A percentile compares a stretch with the other conserved stretches of the same genome.
These are phyloP conservation scores for Plasmodium inui DNA, from an alignment of 169 alveolate species.

Conservation along the genomic window DNA sequence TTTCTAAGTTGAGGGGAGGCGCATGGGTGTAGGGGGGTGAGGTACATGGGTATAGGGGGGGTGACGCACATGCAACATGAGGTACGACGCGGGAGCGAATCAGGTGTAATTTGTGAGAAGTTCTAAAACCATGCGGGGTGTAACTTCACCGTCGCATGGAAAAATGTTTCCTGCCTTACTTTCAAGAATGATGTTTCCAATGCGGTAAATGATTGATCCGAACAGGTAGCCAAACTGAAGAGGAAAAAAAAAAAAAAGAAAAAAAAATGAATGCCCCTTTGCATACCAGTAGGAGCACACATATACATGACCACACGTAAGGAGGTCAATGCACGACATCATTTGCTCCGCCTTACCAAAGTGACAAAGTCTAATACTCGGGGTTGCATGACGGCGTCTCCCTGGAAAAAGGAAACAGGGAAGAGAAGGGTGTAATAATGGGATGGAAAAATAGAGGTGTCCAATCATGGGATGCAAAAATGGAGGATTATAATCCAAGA, in stretches of 20 bases:
- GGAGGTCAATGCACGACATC: neutral
- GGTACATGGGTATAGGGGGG: neutral
- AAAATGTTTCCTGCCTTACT: slow-evolving; percentile 8
- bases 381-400: slow-evolving; percentile 61
- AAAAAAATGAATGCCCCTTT: neutral
- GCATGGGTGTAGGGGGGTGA: neutral
- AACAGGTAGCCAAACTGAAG: slow-evolving; percentile 58
- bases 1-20: neutral
- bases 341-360: slow-evolving; percentile 16
- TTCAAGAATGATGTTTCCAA: slow-evolving; percentile 57
- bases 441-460: neutral
- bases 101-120: neutral
- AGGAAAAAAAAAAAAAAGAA: slow-evolving; percentile 18
- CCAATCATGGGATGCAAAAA: neutral
- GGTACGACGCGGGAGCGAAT: neutral
- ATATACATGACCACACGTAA: neutral
- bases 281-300: neutral
- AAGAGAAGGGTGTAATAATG: neutral
- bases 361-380: slow-evolving; percentile 51
- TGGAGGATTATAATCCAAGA: neutral
- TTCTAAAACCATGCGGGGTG: neutral
- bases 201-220: slow-evolving; percentile 53
- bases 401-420: slow-evolving; percentile 14
- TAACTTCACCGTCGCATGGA: neutral
- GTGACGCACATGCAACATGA: neutral